A percentile compares a stretch with the other conserved stretches of the same genome.
These are phyloP conservation scores for Aspergillus egyptiacus DNA, from an alignment of 495 filamentous ascomycete species.

Conservation along the genomic window DNA sequence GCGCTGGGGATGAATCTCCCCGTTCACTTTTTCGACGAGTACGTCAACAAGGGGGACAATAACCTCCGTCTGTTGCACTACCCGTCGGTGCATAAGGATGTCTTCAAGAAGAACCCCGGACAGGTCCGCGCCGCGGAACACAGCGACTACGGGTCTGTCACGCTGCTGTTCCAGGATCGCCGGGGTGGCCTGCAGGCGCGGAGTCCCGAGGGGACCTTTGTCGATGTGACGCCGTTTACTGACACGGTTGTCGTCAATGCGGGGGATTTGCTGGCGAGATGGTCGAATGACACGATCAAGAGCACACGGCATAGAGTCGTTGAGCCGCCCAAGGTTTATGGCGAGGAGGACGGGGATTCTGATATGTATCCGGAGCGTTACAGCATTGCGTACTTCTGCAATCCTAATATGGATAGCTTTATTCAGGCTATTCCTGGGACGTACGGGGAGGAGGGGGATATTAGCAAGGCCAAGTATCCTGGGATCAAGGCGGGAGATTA, in stretches of 20 bases:
- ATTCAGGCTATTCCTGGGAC: constrained; percentile 90
- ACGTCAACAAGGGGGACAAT: constrained; percentile 70
- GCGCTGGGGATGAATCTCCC: constrained; percentile 76
- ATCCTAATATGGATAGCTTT: constrained; percentile 69
- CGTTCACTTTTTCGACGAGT: constrained; percentile 70
- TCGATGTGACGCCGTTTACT: constrained; percentile 76
- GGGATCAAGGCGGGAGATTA: constrained; percentile 78
- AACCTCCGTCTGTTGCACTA: constrained; percentile 88
- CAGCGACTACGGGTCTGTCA: constrained; percentile 84
- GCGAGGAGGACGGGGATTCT: constrained; percentile 16
- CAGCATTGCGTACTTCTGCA: constrained; percentile 76
- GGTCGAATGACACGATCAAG: constrained; percentile 87
- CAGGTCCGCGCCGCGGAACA: constrained; percentile 84
- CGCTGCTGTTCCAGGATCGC: constrained; percentile 82
- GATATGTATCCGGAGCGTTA: constrained; percentile 42
- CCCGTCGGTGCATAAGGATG: constrained; percentile 58
- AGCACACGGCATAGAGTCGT: constrained; percentile 87
- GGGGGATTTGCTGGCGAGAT: constrained; percentile 79
- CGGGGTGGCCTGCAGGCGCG: constrained; percentile 80
- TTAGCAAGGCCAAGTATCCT: constrained; percentile 60
- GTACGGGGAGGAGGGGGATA: constrained; percentile 56
- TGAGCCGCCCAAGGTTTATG: constrained; percentile 55
- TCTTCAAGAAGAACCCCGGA: constrained; percentile 63
- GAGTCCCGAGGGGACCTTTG: constrained; percentile 68
- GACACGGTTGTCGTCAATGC: constrained; percentile 88